Conservation (phyloP, 306 rosid genomes). For the Inga laurina region DNA sequence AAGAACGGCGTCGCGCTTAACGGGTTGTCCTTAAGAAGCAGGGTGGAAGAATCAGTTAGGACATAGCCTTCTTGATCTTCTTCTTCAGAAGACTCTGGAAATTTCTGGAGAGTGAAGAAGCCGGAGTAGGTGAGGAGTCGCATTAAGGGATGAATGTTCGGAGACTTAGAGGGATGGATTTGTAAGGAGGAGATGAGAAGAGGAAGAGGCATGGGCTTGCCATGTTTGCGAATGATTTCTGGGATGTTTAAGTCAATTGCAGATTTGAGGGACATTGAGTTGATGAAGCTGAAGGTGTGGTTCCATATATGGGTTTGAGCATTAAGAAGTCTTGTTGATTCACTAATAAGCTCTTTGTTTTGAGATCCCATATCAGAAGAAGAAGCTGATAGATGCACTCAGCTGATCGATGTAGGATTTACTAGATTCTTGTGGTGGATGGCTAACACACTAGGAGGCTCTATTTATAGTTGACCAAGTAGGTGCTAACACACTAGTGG, state of each 20-base stretch:
- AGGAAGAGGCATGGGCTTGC: slow-evolving; percentile 52
- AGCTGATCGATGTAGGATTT: neutral
- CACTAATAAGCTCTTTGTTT: neutral
- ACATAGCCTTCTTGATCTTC: neutral
- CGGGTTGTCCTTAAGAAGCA: neutral
- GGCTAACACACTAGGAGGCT: neutral
- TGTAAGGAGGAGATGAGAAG: slow-evolving; percentile 36
- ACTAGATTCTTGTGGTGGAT: neutral
- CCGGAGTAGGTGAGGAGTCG: neutral
- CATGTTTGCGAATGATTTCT: slow-evolving; percentile 43
- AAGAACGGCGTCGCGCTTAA: neutral
- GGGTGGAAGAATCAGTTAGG: neutral
- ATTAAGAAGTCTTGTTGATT: slow-evolving; percentile 22
- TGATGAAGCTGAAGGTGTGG: slow-evolving; percentile 24
- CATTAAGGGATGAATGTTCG: slow-evolving; percentile 32
- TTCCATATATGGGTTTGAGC: slow-evolving; percentile 38
- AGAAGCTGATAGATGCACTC: neutral
- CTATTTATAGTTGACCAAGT: neutral
- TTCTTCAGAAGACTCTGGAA: neutral
- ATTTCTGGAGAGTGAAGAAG: neutral
- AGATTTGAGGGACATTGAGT: slow-evolving; percentile 30
- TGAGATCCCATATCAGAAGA: neutral
- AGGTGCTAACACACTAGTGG: neutral
- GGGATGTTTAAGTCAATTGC: slow-evolving; percentile 28
- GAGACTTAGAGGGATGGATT: slow-evolving; percentile 37